phyloP scores from a whole-genome alignment of 805 yeast genomes.

The Myxozyma melibiosi region DNA sequence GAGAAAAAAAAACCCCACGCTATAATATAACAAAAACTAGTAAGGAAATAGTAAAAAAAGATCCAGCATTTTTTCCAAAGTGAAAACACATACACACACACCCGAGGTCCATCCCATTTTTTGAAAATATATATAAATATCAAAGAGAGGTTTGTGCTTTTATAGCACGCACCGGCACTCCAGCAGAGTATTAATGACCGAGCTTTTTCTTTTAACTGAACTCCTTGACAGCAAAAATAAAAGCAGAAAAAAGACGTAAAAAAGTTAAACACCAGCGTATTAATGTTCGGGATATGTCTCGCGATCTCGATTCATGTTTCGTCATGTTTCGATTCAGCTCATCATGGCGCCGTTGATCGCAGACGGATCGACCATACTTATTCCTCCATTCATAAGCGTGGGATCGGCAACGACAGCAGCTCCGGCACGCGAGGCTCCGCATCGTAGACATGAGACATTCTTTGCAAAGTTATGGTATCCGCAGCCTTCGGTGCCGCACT shows the following conservation, averaged over 20 bases:
- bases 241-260: conserved; percentile 2
- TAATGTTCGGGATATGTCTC: too few species aligned
- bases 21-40: not conserved
- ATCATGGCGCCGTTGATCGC: conserved; percentile 26
- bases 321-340: conserved; percentile 13
- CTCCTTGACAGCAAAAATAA: conserved; percentile 1
- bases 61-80: conserved; percentile 7
- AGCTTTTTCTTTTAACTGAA: conserved; percentile 6
- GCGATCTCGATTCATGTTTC: not conserved
- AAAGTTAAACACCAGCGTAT: not conserved
- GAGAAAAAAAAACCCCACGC: conserved; percentile 1
- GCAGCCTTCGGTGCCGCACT: conserved; percentile 77
- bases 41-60: not conserved
- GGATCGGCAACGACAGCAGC: conserved; percentile 38
- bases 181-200: conserved; percentile 9
- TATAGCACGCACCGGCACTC: conserved; percentile 12
- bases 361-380: conserved; percentile 27
- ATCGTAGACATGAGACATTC: conserved; percentile 80
- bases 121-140: conserved; percentile 2
- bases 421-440: conserved; percentile 69
- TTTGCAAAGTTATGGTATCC: conserved; percentile 91
- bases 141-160: too few species aligned
- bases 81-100: conserved; percentile 10
- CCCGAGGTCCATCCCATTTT: conserved; percentile 16
- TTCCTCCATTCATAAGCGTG: conserved; percentile 31